Evolutionary conservation across 176 grass and related monocot species (phyloP), one percentile per base, ranked within the genome.

Genomic region (Elaeis guineensis): DNA sequence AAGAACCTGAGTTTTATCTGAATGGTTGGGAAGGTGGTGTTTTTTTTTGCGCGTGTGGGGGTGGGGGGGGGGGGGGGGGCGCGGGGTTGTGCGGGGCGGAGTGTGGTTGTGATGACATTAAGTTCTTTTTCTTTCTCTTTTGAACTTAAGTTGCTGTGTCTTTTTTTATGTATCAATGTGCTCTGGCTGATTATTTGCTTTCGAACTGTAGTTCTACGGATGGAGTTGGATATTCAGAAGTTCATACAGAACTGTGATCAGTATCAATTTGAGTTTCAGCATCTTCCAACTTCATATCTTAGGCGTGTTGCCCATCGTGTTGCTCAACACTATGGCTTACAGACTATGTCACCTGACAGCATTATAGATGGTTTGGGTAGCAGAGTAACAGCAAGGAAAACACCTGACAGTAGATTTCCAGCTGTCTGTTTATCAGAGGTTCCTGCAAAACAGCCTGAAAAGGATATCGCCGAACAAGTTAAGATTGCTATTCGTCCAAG

Each of bases 251-350:
- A 76, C 15, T 53, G 72, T 9, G 51, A 82, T 19, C 24, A 76
- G 15, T 53, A 82, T 24, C 65, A 76, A 39, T 69, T 82, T 59
- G 72, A 82, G 69, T 82, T 82, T 49, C 79, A 61, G 19, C 52
- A 66, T 26, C 55, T 70, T 59, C 51, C 57, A 16, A 71, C 79
- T 23, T 76, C 73, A 30, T 69, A 75, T 65, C 61, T 82, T 15
- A 65, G 54, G 54, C 23, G 52, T 8, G 49, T 50, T 49, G 60
- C 72, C 5, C 65, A 70, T 66, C 73, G 52, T 61, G 71, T 82
- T 48, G 79, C 79, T 51, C 79, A 65, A 25, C 72, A 82, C 54
- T 82, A 82, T 35, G 61, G 79, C 14, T 28, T 82, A 9, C 51
- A 71, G 25, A 64, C 72, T 18, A 55, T 64, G 63, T 55, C 57